Percentiles rank a stretch among this genome's conserved stretches.
Evolutionary conservation across 2,329 filamentous ascomycete genomes (phyloP).

Genomic region (Cytospora leucostoma): DNA sequence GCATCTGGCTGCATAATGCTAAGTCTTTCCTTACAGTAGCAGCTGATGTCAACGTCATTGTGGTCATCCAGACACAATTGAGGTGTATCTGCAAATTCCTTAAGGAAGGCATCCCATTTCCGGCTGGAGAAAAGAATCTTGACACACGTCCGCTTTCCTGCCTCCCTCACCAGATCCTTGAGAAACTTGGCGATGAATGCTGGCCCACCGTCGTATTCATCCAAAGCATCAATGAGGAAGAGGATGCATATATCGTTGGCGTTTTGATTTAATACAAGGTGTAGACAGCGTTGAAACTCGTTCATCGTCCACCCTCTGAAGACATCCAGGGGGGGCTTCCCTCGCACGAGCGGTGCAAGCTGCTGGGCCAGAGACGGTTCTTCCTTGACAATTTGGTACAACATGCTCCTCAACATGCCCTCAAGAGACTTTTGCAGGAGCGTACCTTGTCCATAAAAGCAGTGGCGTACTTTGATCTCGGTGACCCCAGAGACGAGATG

Average conservation of each 20-base stretch:
- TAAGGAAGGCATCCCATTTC: not conserved
- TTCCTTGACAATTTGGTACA: slow-evolving; percentile 5
- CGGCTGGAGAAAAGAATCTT: slow-evolving; percentile 11
- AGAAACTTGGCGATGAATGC: slow-evolving; percentile 4
- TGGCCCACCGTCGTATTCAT: slow-evolving; percentile 6
- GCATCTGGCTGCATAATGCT: not conserved
- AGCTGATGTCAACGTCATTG: not conserved
- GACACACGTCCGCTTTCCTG: not conserved
- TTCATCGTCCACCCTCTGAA: not conserved
- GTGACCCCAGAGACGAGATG: not conserved
- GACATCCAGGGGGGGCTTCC: not conserved
- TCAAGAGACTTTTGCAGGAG: slow-evolving; percentile 15
- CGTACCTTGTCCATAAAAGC: slow-evolving; percentile 7
- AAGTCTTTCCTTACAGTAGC: not conserved
- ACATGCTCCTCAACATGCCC: slow-evolving; percentile 9
- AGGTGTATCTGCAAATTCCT: not conserved
- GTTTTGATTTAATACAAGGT: not conserved
- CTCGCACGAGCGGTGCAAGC: not conserved
- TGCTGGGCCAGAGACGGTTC: not conserved
- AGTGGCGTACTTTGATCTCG: not conserved
- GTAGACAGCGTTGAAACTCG: not conserved
- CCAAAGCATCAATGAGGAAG: slow-evolving; percentile 7
- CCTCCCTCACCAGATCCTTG: not conserved
- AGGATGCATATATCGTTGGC: not conserved
- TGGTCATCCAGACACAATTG: not conserved